Base-by-base conservation (phyloP, 2,329 filamentous ascomycete species). In the Hypoxylon sp. region DNA sequence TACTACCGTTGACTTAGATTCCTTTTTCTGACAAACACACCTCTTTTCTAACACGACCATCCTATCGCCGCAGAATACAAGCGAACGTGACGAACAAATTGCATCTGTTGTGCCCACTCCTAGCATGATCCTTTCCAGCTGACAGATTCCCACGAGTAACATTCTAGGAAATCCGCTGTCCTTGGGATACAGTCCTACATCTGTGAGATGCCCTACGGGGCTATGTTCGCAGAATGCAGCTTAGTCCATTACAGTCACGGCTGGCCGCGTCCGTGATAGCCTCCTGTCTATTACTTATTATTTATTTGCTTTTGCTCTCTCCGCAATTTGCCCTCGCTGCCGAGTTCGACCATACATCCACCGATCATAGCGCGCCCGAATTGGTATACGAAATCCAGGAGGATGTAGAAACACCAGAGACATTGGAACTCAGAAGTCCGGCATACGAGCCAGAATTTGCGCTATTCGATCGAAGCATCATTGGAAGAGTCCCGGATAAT, bases 201-300 rank as follows among this genome's bases (percentile, higher is more conserved):
- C 67, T 53, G 57, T 69, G 67, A 47, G 55, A 71, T 68, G 77
- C 78, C 80, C 80, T 76, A 76, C 75, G 79, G 79, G 84, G 84
- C 80, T 81, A 81, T 81, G 79, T 74, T 73, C 74, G 70, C 77
- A 79, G 75, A 71, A 88, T 88, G 86, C 83, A 90, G 80, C 85
- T 91, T 79, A 90, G 87, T 78, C 89, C 87, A 75, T 83, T 92
- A 73, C 92, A 92, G 83, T 91, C 90, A 81, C 90, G 91, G 77
- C 87, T 93, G 76, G 87, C 87, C 77, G 89, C 90, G 74, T 92
- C 90, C 63, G 78, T 91, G 59, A 83, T 87, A 74, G 88, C 89
- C 59, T 87, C 88, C 33, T 80, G 88, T 31, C 76, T 91, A 55
- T 78, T 92, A 33, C 74, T 91, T 35, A 75, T 88, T 42, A 78